Conservation (phyloP, 805 yeast species). For the Starmera quercuum region DNA sequence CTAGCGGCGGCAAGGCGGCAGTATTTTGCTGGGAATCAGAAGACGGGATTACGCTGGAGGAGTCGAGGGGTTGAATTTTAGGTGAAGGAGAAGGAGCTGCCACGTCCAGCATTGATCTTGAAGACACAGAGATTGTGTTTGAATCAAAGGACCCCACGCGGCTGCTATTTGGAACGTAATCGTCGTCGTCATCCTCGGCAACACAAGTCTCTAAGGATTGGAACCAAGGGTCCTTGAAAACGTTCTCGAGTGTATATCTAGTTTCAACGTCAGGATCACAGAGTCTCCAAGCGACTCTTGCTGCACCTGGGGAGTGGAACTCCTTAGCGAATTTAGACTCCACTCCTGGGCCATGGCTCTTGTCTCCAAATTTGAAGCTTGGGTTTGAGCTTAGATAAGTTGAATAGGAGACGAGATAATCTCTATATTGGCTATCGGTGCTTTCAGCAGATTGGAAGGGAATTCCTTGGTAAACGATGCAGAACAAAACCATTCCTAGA, state of each 20-base stretch:
- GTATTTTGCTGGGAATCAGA: no score
- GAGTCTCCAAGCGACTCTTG: constrained; percentile 68
- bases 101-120: no score
- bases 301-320: constrained; percentile 49
- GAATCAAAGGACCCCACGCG: no score
- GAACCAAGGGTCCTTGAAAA: constrained; percentile 63
- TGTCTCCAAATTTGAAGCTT: constrained; percentile 37
- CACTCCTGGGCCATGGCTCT: constrained; percentile 56
- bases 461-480: constrained; percentile 45
- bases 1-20: no score
- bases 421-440: constrained; percentile 45
- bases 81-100: no score
- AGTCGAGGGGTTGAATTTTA: no score
- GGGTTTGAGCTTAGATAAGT: constrained; percentile 33
- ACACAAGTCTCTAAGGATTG: constrained; percentile 49
- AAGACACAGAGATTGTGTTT: no score
- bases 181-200: constrained; percentile 30
- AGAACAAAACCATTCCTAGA: constrained; percentile 59
- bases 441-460: constrained; percentile 51
- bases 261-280: constrained; percentile 53
- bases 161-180: no score
- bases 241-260: constrained; percentile 45
- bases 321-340: constrained; percentile 66
- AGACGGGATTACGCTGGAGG: no score
- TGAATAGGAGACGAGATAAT: constrained; percentile 43